A percentile compares a stretch with the other conserved stretches of the same genome.
phyloP scores from a whole-genome alignment of 441 rosid species.

The Erysimum cheiri region DNA sequence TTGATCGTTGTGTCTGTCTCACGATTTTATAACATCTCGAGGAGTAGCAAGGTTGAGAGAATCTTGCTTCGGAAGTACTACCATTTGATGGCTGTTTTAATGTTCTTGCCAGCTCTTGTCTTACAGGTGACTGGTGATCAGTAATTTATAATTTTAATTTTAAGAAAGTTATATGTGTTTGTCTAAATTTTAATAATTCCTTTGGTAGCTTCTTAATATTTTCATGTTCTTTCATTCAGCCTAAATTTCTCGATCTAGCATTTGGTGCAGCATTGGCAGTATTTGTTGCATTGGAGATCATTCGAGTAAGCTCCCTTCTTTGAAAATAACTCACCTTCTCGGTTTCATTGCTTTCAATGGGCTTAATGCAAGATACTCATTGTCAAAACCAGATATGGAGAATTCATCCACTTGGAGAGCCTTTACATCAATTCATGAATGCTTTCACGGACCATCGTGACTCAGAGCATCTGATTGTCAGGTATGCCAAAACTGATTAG shows the following conservation, averaged over 20 bases:
- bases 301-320: slow-evolving; percentile 71
- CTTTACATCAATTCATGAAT: slow-evolving; percentile 83
- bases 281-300: slow-evolving; percentile 80
- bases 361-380: slow-evolving; percentile 34
- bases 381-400: slow-evolving; percentile 76
- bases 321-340: neutral
- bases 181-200: too few relatives aligned
- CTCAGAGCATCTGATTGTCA: slow-evolving; percentile 91
- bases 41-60: slow-evolving; percentile 88
- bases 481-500: slow-evolving; percentile 50
- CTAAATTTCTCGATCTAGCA: slow-evolving; percentile 92
- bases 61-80: slow-evolving; percentile 96
- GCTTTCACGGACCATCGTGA: slow-evolving; percentile 99
- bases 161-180: neutral
- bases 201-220: slow-evolving; percentile 19
- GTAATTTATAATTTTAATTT: slow-evolving; percentile 10
- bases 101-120: slow-evolving; percentile 95
- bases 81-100: slow-evolving; percentile 94
- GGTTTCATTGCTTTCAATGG: slow-evolving; percentile 17
- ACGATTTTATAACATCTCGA: slow-evolving; percentile 82
- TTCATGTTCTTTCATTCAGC: slow-evolving; percentile 53
- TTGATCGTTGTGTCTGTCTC: slow-evolving; percentile 72
- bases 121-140: slow-evolving; percentile 71
- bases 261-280: slow-evolving; percentile 93
- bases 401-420: slow-evolving; percentile 86